Base-by-base conservation (phyloP, 2,329 filamentous ascomycete genomes). In the Xylariaceae sp. region DNA sequence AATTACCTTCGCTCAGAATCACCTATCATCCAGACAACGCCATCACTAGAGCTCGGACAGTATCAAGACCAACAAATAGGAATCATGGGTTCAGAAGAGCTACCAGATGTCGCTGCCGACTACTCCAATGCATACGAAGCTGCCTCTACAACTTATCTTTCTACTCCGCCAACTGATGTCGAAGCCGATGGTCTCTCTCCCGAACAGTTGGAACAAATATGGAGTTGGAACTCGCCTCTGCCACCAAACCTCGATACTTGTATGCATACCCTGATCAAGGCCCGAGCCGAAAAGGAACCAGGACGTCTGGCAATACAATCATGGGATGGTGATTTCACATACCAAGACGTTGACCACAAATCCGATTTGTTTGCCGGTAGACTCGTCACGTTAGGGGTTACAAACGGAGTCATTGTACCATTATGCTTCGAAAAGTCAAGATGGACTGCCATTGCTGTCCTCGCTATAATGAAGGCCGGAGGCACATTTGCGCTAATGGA, bases 401-500 rank as follows among this genome's bases (percentile, higher is more conserved):
- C 49, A 2, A 47, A 65, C 11, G 74, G 73, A n/a, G 66, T 63
- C 36, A 68, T 67, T 10, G 70, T 78, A n/a, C 74, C 75, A 2
- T 63, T 77, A n/a, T 75, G 73, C 55, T 76, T 77, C 50, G 72
- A 76, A 56, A 77, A 77, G 58, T 75, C 73, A 30, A 64, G 63
- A 54, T 76, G 72, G 73, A 71, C 74, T 5, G 63, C 69, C 7
- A 66, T 77, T 18, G 70, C 71, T 0, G 68, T 77, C 4, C 58
- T 77, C 9, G 73, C 67, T 6, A 66, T 76, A 46, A 74, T 77
- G 70, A 76, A 76, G 56, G 60, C 74, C n/a, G 75, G 75, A 7
- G 73, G 67, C 2, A 68, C 72, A 6, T 77, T 76, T 53, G 71
- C 71, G 2, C 65, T 76, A 11, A 75, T 71, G 31, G 74, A 77